Evolutionary conservation across 1,139 yeast genomes (phyloP), one percentile per base, ranked within the genome.

Genomic region (Geotrichum macrosporum): DNA sequence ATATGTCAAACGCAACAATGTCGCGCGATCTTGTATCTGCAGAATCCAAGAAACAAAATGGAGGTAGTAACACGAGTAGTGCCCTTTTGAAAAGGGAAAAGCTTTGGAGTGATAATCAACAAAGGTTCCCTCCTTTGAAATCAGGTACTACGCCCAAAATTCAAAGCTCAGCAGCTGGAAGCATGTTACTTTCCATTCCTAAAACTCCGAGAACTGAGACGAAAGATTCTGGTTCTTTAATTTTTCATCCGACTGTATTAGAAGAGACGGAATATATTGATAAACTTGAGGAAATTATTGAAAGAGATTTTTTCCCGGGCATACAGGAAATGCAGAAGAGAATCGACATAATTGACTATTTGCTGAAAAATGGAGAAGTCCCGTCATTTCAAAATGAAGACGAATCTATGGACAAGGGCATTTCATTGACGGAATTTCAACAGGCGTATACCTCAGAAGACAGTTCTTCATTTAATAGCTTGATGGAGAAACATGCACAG

Each of bases 361-460:
- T 43, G 26, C 21, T 43, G 4, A 24, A 22, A 10, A 46, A 37
- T 13, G 48, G 48, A 2, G 48, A 46, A 20, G 10, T 9, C 12
- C 48, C 48, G 3, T n/a, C 27, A 10, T 24, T 35, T 6, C 51
- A 46, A 21, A 37, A 44, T 24, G 38, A 40, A 2, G 53, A 38
- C n/a, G 46, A 48, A 15, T 46, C 32, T 18, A 41, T 48, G 3
- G 47, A 24, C 4, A 50, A 51, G 15, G 41, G 35, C 12, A 24
- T 39, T 37, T 33, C 49, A 16, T 33, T 54, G 30, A 53, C 55
- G n/a, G 44, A 55, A 20, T 65, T 58, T 36, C 68, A 63, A 40
- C 54, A 55, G 6, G 55, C 50, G 15, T 56, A 58, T 41, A 65
- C 67, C 0, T 60, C 68, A 1, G 68, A 65, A 45, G 69, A 65